Base-by-base conservation (phyloP, 139 green algal species). In the Coelastrella sp. region DNA sequence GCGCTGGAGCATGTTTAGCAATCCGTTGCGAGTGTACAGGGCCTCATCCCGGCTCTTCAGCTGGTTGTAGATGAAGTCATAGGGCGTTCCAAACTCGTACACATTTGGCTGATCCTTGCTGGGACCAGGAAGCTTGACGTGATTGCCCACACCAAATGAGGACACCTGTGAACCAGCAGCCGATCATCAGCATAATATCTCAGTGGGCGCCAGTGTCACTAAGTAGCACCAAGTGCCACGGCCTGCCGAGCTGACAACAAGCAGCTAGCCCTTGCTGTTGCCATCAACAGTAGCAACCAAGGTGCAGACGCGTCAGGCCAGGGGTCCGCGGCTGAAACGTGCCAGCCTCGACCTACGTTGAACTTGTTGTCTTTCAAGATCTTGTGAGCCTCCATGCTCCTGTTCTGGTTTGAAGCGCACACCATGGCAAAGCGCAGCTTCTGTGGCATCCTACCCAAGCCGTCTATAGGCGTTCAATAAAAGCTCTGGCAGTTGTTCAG, bases 371-470 rank as follows among this genome's bases (percentile, higher is more conserved):
- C 90, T 83, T 96, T 88, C 17, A 99, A 90, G 60, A 97, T 60
- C 2, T 91, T 86, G 91, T 99, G 97, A 8, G 97, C 95, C 91
- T 98, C 96, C 97, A 99, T 99, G 14, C 92, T 97, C 0, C 97
- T 90, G 90, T 99, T 99, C 85, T 96, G 90, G 91, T 99, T 99
- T 57, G 96, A 97, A 14, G 97, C 97, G 92, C 97, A 99, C 3
- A 99, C 97, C 96, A 98, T 97, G 0, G 96, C 96, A 91, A 98
- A 98, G 7, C 85, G 78, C 22, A 94, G 84, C 32, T 88, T 88
- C 58, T 78, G 68, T 13, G 76, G 84, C 65, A 83, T 89, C 57
- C 5, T 56, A 59, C n/a, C 32, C 32, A 47, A 47, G 32, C 32
- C 32, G 0, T 47, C 32, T 47, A 47, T 47, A 47, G 32, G 32